phyloP scores from a whole-genome alignment of 768 basidiomycete species.

The Pleurotus ostreatus region DNA sequence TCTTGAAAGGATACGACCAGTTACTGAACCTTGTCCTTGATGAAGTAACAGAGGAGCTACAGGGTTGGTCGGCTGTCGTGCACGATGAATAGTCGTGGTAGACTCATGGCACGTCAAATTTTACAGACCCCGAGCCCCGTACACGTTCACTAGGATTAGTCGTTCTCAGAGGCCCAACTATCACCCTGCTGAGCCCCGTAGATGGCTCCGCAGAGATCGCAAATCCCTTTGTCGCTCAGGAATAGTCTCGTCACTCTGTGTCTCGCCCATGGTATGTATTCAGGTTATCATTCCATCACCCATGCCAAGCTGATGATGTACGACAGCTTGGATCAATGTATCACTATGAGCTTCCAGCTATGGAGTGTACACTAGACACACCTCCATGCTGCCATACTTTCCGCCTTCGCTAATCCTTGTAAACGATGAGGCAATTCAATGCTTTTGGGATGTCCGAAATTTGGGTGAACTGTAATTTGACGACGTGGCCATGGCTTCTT shows the following conservation, averaged over 20 bases:
- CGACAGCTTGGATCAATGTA: too few relatives aligned
- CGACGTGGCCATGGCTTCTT: too few relatives aligned
- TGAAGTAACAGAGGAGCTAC: conserved; percentile 83
- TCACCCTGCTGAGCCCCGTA: conserved; percentile 90
- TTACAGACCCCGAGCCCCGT: conserved; percentile 59
- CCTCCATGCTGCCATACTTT: too few relatives aligned
- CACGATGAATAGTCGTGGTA: conserved; percentile 7
- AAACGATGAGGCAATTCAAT: too few relatives aligned
- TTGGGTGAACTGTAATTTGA: too few relatives aligned
- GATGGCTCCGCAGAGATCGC: conserved; percentile 94
- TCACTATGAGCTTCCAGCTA: too few relatives aligned
- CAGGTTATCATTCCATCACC: too few relatives aligned
- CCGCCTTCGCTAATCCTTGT: too few relatives aligned
- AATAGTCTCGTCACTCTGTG: conserved; percentile 26
- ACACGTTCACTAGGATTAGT: conserved; percentile 75
- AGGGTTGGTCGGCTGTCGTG: conserved; percentile 39
- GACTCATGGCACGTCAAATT: conserved; percentile 1
- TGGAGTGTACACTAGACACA: too few relatives aligned
- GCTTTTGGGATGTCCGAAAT: too few relatives aligned
- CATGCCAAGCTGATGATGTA: too few relatives aligned
- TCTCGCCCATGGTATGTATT: too few relatives aligned
- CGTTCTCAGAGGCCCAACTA: conserved; percentile 90
- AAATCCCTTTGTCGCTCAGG: conserved; percentile 79
- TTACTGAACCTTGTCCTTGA: conserved; percentile 96
- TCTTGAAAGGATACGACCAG: conserved; percentile 95